Evolutionary conservation across 1,139 yeast genomes (phyloP).

Genomic region (Scheffersomyces insectosa): DNA sequence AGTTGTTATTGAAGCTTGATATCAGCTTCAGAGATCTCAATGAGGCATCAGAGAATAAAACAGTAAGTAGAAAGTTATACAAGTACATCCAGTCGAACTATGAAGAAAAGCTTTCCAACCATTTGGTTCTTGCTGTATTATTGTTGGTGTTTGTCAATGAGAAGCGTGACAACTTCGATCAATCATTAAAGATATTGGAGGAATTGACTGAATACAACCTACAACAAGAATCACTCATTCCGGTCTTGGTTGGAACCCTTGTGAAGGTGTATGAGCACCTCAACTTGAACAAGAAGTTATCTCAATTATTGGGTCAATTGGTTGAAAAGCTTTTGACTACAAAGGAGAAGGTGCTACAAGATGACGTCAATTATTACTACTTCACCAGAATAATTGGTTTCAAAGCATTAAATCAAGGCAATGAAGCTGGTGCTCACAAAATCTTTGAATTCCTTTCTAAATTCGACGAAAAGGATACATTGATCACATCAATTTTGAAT

Average conservation of each 20-base stretch:
- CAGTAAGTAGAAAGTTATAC: conserved; percentile 27
- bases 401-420: conserved; percentile 38
- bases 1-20: conserved; percentile 28
- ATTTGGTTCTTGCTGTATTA: conserved; percentile 35
- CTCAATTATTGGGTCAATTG: conserved; percentile 24
- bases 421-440: conserved; percentile 27
- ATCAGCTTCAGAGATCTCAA: conserved; percentile 31
- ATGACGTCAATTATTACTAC: conserved; percentile 25
- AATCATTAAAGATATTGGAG: conserved; percentile 47
- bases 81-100: conserved; percentile 14
- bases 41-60: conserved; percentile 13
- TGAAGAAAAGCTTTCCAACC: conserved; percentile 10
- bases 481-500: conserved; percentile 33
- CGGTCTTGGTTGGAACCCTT: conserved; percentile 48
- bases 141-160: conserved; percentile 49
- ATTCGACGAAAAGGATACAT: conserved; percentile 29
- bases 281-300: conserved; percentile 25
- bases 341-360: conserved; percentile 20
- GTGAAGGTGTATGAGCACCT: conserved; percentile 47
- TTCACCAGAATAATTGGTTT: conserved; percentile 52
- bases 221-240: conserved; percentile 24
- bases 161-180: conserved; percentile 39
- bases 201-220: conserved; percentile 22
- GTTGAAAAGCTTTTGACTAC: conserved; percentile 20
- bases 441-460: conserved; percentile 33